A percentile compares a stretch with the other conserved stretches of the same genome.
Conservation (phyloP, 1,284 basidiomycete genomes). For the Moesziomyces sp. region DNA sequence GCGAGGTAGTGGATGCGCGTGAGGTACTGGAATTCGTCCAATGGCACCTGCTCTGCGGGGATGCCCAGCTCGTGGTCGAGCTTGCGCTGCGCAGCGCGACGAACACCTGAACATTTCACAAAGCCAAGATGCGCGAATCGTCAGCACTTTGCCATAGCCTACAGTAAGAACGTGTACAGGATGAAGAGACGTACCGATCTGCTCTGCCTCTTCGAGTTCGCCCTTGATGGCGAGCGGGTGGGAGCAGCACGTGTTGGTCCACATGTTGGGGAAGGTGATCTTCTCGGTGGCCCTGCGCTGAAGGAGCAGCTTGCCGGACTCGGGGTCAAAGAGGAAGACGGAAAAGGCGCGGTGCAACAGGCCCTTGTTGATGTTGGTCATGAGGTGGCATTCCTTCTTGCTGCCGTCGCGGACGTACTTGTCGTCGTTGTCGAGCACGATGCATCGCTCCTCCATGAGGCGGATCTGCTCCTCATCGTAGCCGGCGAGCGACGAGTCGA, state of each 20-base stretch:
- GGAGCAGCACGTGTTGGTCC: constrained; percentile 99
- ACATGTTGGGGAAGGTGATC: constrained; percentile 99
- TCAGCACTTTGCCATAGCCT: background rate
- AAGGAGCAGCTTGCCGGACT: constrained; percentile 91
- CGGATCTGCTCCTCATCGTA: constrained; percentile 72
- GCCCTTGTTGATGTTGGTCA: constrained; percentile 95
- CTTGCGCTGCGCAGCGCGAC: constrained; percentile 89
- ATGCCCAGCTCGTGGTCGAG: constrained; percentile 97
- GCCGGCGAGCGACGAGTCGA: constrained; percentile 54
- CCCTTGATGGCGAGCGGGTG: constrained; percentile 82
- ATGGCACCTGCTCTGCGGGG: constrained; percentile 76
- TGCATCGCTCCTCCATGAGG: constrained; percentile 97
- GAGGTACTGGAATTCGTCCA: constrained; percentile 91
- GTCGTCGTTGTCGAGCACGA: constrained; percentile 90
- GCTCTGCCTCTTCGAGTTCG: constrained; percentile 78
- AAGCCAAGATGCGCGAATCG: background rate
- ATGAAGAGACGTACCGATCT: constrained; percentile 70
- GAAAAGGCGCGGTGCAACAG: constrained; percentile 98
- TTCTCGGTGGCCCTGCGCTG: constrained; percentile 96
- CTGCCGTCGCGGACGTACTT: constrained; percentile 72
- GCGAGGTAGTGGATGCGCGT: constrained; percentile 98
- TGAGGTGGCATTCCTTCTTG: constrained; percentile 99
- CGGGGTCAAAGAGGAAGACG: constrained; percentile 93
- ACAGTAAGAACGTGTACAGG: background rate
- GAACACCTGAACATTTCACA: constrained; percentile 72